Base-by-base conservation (phyloP, 2,329 filamentous ascomycete genomes). In the Davidsoniella virescens region DNA sequence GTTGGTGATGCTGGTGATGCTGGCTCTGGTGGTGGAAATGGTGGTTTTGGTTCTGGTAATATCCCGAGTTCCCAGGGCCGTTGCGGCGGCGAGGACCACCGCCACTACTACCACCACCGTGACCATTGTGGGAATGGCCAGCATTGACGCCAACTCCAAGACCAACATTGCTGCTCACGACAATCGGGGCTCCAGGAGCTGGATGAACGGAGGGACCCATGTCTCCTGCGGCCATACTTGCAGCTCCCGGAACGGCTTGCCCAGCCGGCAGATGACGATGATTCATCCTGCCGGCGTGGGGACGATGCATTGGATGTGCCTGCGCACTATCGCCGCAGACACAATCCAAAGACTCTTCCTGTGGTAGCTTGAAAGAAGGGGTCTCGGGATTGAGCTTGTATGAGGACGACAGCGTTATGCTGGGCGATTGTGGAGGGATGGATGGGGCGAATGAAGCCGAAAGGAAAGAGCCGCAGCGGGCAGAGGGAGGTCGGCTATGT, bases 271-370 rank as follows among this genome's bases (percentile, higher is more conserved):
- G 78, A 81, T 82, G 78, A 74, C 71, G 74, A 67, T 71, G 71
- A 70, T 79, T 82, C 81, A 86, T 86, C 80, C 74, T 84, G 76
- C 76, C 78, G 77, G 75, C 75, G 68, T 76, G 72, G 74, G 75
- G 64, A 58, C 60, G 53, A 44, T 55, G 48, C 53, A 53, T 52
- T 52, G 49, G 51, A 47, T 51, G 52, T 54, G 54, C 47, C 51
- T 53, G 51, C 47, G 47, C 47, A 53, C 51, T 49, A 47, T 40
- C 40, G 51, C 44, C 51, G 51, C 51, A 53, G 47, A 53, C 51
- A 53, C 51, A 50, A 49, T 42, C 51, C 51, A 47, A 53, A 33
- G 51, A 44, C 29, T 50, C 43, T 33, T 50, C 47, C 36, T 51
- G 42, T 36, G 45, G 45, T 39, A 51, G 26, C 48, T 50, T 44